Evolutionary conservation across 371 early-diverging fungal genomes (phyloP), one percentile per base, ranked within the genome.

Genomic region (Fennellomyces sp.): DNA sequence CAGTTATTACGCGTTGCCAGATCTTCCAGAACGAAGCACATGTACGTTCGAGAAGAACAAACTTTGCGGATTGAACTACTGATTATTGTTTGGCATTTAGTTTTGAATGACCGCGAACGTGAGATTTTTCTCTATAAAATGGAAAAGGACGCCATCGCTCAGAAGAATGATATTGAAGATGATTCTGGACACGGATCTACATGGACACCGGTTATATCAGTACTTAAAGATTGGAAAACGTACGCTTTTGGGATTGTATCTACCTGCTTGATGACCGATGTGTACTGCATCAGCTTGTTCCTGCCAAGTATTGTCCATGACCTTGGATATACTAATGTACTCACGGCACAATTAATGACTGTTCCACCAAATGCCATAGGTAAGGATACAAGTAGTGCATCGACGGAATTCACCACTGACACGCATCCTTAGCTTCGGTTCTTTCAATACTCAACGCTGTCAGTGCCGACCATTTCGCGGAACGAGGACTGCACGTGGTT

Each of bases 261-360:
- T 88, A 51, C 36, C 19, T n/a, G 17, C 42, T 12, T 36, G 13
- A 13, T 41, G 82, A 10, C 88, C 88, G 3, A n/a, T n/a, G 78
- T 86, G 27, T 84, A 86, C 64, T 81, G 85, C 29, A 66, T 87
- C 36, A 73, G 79, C 52, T 72, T 87, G 23, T 93, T 88, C 61
- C 65, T 90, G 42, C 88, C 92, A 1, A 88, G 88, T 39, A 87
- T 92, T 41, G 85, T 92, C 60, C 72, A 74, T 25, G 73, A 81
- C 12, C 76, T 88, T 70, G 91, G 91, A 0, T 88, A 70, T 71
- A 77, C 75, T 19, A n/a, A n/a, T n/a, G 39, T 69, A 31, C 29
- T 83, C 26, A 64, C 66, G 12, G 77, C 84, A 2, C 80, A 84
- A 27, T 70, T 77, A 19, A 74, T 86, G 73, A 38, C 57, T 12